phyloP scores from a whole-genome alignment of 768 basidiomycete genomes.

The Leccinum imitatum region DNA sequence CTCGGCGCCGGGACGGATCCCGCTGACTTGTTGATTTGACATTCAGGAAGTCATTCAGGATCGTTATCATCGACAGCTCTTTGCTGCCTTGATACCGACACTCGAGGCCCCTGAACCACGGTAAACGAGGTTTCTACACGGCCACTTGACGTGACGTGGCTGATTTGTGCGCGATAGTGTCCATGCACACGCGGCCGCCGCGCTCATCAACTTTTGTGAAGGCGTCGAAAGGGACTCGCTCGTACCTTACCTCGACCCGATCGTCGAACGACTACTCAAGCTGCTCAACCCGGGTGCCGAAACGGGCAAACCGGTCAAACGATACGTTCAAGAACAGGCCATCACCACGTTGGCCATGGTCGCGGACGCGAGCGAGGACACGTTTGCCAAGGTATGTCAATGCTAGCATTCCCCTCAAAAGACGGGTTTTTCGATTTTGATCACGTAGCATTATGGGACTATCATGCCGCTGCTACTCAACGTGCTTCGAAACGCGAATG shows the following conservation, averaged over 20 bases:
- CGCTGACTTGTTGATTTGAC: neutral
- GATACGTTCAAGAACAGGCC: slow-evolving; percentile 86
- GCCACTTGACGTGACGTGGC: neutral
- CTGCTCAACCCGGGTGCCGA: slow-evolving; percentile 55
- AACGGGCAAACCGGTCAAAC: slow-evolving; percentile 38
- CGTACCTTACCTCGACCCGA: slow-evolving; percentile 74
- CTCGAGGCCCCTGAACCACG: slow-evolving; percentile 74
- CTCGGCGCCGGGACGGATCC: neutral
- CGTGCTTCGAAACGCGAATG: slow-evolving; percentile 71
- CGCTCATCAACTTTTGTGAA: slow-evolving; percentile 90
- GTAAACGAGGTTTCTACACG: slow-evolving; percentile 34
- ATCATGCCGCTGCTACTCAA: slow-evolving; percentile 83
- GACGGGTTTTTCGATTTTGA: neutral
- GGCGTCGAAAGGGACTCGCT: slow-evolving; percentile 75
- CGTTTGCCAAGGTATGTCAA: slow-evolving; percentile 63
- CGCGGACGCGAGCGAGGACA: slow-evolving; percentile 78
- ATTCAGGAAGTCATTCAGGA: slow-evolving; percentile 72
- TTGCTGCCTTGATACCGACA: slow-evolving; percentile 68
- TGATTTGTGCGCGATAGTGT: slow-evolving; percentile 47
- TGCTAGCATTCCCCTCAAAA: neutral
- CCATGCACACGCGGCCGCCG: slow-evolving; percentile 83
- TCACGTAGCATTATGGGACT: slow-evolving; percentile 60
- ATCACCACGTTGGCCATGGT: slow-evolving; percentile 90
- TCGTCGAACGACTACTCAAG: slow-evolving; percentile 62
- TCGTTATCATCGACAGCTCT: slow-evolving; percentile 64